Evolutionary conservation across 2,329 filamentous ascomycete species (phyloP), one percentile per base, ranked within the genome.

Genomic region (Geosmithia putterillii): DNA sequence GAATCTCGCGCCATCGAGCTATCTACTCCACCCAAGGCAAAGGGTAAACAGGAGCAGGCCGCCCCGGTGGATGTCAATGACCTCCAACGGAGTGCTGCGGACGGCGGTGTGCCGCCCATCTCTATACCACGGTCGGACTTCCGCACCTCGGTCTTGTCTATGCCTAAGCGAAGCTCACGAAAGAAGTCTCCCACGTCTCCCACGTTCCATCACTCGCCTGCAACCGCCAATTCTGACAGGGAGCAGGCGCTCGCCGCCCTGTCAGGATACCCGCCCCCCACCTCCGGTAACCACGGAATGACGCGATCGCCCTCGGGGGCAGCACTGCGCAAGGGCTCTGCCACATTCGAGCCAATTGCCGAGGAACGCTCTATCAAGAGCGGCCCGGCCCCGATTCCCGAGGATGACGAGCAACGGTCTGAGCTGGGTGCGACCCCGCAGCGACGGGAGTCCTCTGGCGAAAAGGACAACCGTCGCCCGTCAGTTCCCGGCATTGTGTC

Each of bases 11-110:
- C 41, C 9, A 41, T 45, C 7, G 38, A 38, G 53, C 47, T 41
- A 34, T 19, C 44, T 1, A 45, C 38, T 17, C 50, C 50, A 22
- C 44, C 34, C 3, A 51, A 50, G 22, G 43, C 39, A 3, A 35
- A 37, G 18, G 15, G 32, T 6, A 34, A 10, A 15, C 47, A 64
- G 41, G 81, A 88, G 52, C 54, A 61, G 4, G 62, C 75, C 17
- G 76, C 68, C 3, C 82, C 82, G 2, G 70, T 87, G 17, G 67
- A 83, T 45, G 58, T 86, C 1, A 65, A 74, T 10, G 77, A 79
- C 47, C 67, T 87, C 25, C 71, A 81, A 49, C 77, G 82, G 57
- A 82, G 81, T 15, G 69, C 77, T 2, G 62, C 69, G 28, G 71
- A 65, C 40, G 74, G 68, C 10, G 74, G 68, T 10, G 56, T 65